A percentile compares a stretch with the other conserved stretches of the same genome.
These are phyloP conservation scores for Eucalyptus tenuipes DNA, from an alignment of 345 rosid species.

Conservation along the genomic window DNA sequence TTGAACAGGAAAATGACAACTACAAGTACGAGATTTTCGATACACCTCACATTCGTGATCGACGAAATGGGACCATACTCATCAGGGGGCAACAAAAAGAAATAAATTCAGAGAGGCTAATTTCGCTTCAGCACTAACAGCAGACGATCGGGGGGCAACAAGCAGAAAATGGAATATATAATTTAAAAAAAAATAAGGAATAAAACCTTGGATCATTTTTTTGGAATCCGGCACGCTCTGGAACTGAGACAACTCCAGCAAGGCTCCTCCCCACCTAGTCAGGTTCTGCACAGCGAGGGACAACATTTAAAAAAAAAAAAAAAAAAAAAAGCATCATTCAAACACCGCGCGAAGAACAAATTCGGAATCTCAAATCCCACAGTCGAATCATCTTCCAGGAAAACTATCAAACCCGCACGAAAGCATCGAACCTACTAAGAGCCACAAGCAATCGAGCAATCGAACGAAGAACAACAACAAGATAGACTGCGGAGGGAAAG, in stretches of 20 bases:
- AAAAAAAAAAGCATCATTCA: background rate
- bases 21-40: background rate
- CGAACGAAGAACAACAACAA: background rate
- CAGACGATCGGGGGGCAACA: background rate
- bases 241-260: slow-evolving; percentile 86
- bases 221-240: slow-evolving; percentile 51
- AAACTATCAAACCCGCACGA: background rate
- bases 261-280: slow-evolving; percentile 78
- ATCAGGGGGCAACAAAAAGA: background rate
- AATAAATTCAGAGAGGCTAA: background rate
- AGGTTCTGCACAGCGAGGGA: slow-evolving; percentile 33
- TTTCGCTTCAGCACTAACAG: background rate
- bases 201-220: slow-evolving; percentile 63
- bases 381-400: background rate
- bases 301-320: background rate
- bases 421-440: background rate
- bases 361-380: background rate
- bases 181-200: background rate
- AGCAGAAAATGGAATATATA: background rate
- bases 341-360: background rate
- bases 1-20: background rate
- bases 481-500: background rate
- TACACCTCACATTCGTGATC: background rate
- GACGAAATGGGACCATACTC: background rate
- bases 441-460: background rate